Percentiles rank a stretch among this genome's conserved stretches.
These are phyloP conservation scores for Brasilioporus rufonigricans DNA, from an alignment of 768 basidiomycete species.

Conservation along the genomic window DNA sequence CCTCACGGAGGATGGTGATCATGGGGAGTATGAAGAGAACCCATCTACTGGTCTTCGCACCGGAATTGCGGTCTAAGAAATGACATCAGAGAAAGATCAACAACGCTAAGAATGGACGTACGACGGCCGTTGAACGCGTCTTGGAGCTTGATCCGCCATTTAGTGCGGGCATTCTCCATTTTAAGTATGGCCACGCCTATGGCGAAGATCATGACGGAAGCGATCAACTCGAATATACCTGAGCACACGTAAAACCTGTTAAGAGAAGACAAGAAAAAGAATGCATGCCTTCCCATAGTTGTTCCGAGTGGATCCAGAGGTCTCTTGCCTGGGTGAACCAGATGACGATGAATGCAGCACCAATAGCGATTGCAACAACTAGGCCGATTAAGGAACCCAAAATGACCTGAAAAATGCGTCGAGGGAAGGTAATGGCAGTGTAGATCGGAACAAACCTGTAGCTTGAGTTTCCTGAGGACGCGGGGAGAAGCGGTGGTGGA, in stretches of 20 bases:
- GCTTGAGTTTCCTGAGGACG: slow-evolving; percentile 64
- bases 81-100: not conserved
- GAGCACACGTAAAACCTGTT: not conserved
- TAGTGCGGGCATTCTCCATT: slow-evolving; percentile 90
- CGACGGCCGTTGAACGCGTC: slow-evolving; percentile 66
- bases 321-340: slow-evolving; percentile 91
- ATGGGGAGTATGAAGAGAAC: slow-evolving; percentile 86
- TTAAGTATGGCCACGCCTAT: slow-evolving; percentile 96
- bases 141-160: slow-evolving; percentile 89
- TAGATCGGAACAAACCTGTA: slow-evolving; percentile 46
- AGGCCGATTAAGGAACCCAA: slow-evolving; percentile 73
- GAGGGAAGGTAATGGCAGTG: not conserved
- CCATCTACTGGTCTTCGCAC: slow-evolving; percentile 69
- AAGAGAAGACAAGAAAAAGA: not conserved
- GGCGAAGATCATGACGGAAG: slow-evolving; percentile 79
- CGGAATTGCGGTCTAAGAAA: slow-evolving; percentile 42
- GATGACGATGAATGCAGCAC: slow-evolving; percentile 88
- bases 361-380: slow-evolving; percentile 76
- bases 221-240: slow-evolving; percentile 72
- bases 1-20: slow-evolving; percentile 92
- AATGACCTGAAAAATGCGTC: slow-evolving; percentile 54
- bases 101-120: slow-evolving; percentile 24
- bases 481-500: slow-evolving; percentile 36
- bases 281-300: slow-evolving; percentile 83
- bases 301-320: slow-evolving; percentile 82